Conservation (phyloP, 495 filamentous ascomycete species). For the Talaromyces liani region DNA sequence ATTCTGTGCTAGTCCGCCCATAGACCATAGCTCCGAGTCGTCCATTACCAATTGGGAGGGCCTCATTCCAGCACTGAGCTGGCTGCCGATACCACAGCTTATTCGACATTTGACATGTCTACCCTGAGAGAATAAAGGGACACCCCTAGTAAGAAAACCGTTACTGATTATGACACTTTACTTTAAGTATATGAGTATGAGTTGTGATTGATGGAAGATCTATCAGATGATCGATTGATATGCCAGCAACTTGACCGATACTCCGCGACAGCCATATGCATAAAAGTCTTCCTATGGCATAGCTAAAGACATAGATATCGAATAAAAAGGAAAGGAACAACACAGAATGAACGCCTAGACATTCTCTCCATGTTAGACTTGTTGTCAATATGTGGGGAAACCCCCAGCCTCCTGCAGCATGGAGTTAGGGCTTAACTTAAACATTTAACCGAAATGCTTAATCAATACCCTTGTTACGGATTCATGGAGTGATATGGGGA, state of each 20-base stretch:
- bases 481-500: background rate
- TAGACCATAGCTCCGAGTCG: slow-evolving; percentile 44
- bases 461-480: background rate
- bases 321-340: background rate
- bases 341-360: background rate
- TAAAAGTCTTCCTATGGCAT: background rate
- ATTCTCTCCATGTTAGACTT: background rate
- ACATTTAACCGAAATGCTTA: background rate
- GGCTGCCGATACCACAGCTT: slow-evolving; percentile 27
- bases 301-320: background rate
- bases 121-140: background rate
- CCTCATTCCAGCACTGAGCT: slow-evolving; percentile 18
- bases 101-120: background rate
- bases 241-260: background rate
- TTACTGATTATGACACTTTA: background rate
- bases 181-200: background rate
- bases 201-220: background rate
- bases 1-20: slow-evolving; percentile 36
- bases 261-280: background rate
- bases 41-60: slow-evolving; percentile 44
- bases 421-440: background rate
- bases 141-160: background rate
- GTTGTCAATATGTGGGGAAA: background rate
- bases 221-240: background rate
- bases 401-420: background rate